These are phyloP conservation scores for Alternaria triticimaculans DNA, from an alignment of 2,329 filamentous ascomycete genomes.

Conservation along the genomic window DNA sequence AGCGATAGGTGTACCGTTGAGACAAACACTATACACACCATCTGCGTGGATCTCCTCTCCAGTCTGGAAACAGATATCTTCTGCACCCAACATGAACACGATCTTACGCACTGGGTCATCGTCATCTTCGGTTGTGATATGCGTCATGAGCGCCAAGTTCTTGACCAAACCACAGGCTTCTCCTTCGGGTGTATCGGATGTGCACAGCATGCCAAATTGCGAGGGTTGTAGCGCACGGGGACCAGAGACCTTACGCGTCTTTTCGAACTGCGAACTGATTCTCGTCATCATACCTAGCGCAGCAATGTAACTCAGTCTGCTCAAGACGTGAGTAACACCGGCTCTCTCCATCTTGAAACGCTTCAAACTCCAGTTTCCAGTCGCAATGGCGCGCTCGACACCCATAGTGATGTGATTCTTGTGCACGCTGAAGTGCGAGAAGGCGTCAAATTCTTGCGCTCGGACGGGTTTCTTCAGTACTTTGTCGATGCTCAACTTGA, in stretches of 20 bases:
- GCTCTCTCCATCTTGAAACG: constrained; percentile 99
- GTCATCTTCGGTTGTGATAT: constrained; percentile 96
- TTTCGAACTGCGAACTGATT: constrained; percentile 98
- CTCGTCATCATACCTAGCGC: constrained; percentile 99
- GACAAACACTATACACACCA: constrained; percentile 86
- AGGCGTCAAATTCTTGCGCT: constrained; percentile 85
- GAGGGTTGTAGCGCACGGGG: constrained; percentile 95
- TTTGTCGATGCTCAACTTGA: constrained; percentile 95
- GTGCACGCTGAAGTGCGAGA: constrained; percentile 81
- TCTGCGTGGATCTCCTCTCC: constrained; percentile 86
- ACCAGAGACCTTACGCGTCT: constrained; percentile 94
- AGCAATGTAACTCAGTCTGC: constrained; percentile 92
- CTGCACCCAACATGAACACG: constrained; percentile 84
- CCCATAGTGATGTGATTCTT: constrained; percentile 88
- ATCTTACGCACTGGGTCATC: constrained; percentile 88
- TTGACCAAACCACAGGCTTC: constrained; percentile 98
- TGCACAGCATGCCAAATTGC: constrained; percentile 97
- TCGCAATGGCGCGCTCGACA: constrained; percentile 95
- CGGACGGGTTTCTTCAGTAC: constrained; percentile 92
- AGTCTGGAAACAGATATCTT: constrained; percentile 78
- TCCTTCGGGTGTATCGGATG: constrained; percentile 96
- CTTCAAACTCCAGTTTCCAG: constrained; percentile 97
- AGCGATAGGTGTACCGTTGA: constrained; percentile 94
- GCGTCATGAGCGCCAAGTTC: constrained; percentile 97
- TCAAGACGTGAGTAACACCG: constrained; percentile 94